Evolutionary conservation across 768 basidiomycete species (phyloP).

Genomic region (Phanerodontia chrysosporium): DNA sequence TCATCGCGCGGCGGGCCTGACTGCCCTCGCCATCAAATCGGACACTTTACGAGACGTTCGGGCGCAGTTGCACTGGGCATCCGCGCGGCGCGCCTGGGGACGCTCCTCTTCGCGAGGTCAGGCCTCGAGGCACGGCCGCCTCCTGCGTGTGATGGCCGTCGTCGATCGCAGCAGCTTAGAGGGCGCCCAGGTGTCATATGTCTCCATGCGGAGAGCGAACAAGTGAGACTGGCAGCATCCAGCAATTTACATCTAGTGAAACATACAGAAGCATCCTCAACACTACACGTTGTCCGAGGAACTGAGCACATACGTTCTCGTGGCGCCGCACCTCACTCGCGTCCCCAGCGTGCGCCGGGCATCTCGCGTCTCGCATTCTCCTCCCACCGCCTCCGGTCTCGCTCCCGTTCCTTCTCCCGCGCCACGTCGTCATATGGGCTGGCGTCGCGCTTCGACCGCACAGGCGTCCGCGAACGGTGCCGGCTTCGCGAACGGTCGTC

Average conservation of each 20-base stretch:
- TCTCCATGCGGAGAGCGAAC: background rate
- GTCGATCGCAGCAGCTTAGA: background rate
- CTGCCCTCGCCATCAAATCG: background rate
- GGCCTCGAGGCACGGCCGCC: no score
- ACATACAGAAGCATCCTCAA: background rate
- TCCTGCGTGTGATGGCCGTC: background rate
- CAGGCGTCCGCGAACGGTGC: slow-evolving; percentile 18
- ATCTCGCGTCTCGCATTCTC: slow-evolving; percentile 38
- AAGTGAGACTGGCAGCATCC: no score
- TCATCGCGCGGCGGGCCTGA: background rate
- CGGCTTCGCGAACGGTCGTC: slow-evolving; percentile 10
- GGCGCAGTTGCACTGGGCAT: background rate
- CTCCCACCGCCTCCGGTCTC: slow-evolving; percentile 50
- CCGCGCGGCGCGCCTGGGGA: background rate
- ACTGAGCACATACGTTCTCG: background rate
- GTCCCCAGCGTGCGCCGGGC: slow-evolving; percentile 23
- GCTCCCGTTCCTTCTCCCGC: slow-evolving; percentile 35
- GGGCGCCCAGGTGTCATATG: background rate
- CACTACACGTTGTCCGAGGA: background rate
- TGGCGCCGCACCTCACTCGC: slow-evolving; percentile 14
- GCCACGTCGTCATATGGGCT: slow-evolving; percentile 29
- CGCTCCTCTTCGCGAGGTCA: no score
- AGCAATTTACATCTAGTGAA: background rate
- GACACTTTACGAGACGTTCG: background rate
- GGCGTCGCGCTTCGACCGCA: slow-evolving; percentile 4